Evolutionary conservation across 2,329 filamentous ascomycete genomes (phyloP).

Genomic region (Diplodia mutila): DNA sequence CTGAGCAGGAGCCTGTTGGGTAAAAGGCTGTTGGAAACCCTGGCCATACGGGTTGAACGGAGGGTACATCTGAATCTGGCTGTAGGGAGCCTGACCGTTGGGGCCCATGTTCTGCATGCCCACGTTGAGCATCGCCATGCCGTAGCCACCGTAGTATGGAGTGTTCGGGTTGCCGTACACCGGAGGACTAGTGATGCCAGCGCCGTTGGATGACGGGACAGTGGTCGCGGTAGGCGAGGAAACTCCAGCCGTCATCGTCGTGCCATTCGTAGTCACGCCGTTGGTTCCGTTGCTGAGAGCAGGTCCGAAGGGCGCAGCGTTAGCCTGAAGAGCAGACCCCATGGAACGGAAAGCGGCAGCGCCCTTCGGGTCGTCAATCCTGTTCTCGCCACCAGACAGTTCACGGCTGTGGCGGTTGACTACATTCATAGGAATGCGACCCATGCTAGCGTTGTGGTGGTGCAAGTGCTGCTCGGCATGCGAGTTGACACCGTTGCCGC

Average conservation of each 20-base stretch:
- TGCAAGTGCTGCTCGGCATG: constrained; percentile 63
- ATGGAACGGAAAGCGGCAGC: constrained; percentile 59
- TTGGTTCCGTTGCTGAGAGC: constrained; percentile 40
- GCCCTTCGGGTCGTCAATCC: constrained; percentile 44
- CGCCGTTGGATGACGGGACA: neutral
- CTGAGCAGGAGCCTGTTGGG: constrained; percentile 43
- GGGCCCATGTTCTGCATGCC: constrained; percentile 67
- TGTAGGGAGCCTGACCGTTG: constrained; percentile 37
- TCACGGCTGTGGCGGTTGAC: constrained; percentile 73
- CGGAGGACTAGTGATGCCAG: neutral
- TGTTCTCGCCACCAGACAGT: constrained; percentile 56
- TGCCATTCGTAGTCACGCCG: neutral
- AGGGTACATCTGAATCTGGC: constrained; percentile 30
- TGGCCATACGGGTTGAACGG: constrained; percentile 26
- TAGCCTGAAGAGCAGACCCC: constrained; percentile 77
- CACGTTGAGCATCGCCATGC: constrained; percentile 66
- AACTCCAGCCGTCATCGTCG: neutral
- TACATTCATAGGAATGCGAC: constrained; percentile 72
- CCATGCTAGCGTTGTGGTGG: constrained; percentile 80
- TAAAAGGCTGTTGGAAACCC: constrained; percentile 32
- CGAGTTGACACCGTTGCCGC: constrained; percentile 45
- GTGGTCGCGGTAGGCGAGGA: constrained; percentile 18
- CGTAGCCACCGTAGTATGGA: constrained; percentile 57
- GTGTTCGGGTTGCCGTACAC: constrained; percentile 18
- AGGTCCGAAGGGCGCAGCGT: constrained; percentile 77